Evolutionary conservation across 1,284 basidiomycete species (phyloP).

Genomic region (Moesziomyces antarcticus): DNA sequence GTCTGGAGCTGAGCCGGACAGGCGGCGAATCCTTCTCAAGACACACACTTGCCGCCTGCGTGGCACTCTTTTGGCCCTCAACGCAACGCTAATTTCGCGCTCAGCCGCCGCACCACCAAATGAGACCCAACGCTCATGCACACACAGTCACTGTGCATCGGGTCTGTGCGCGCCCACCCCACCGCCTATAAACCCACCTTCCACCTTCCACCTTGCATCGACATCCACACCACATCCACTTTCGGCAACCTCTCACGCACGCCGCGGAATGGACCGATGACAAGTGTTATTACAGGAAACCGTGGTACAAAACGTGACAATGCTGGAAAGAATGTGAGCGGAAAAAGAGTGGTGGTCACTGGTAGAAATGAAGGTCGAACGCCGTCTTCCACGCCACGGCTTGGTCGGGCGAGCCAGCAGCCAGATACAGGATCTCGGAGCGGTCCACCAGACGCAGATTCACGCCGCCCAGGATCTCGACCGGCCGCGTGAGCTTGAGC

Average conservation of each 20-base stretch:
- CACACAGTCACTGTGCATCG: no score
- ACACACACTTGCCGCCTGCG: conserved; percentile 4
- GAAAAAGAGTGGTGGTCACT: conserved; percentile 11
- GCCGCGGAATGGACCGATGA: conserved; percentile 3
- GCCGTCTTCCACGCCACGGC: conserved; percentile 50
- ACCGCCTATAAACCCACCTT: no score
- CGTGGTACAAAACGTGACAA: background rate
- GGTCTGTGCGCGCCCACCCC: no score
- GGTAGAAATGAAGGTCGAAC: conserved; percentile 54
- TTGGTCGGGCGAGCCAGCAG: conserved; percentile 34
- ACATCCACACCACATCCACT: no score
- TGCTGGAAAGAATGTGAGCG: background rate
- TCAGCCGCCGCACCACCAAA: no score
- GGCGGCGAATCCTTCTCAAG: conserved; percentile 1
- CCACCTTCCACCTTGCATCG: no score
- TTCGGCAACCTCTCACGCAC: no score
- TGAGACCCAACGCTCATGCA: no score
- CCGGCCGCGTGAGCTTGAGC: conserved; percentile 37
- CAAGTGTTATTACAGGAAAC: conserved; percentile 27
- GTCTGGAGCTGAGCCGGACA: no score
- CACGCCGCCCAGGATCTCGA: conserved; percentile 40
- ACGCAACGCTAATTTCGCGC: no score
- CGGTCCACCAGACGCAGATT: conserved; percentile 55
- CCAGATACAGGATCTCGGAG: conserved; percentile 53
- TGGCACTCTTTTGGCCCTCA: no score